phyloP scores from a whole-genome alignment of 164 flowering plant species.

The Vitis labrusca region DNA sequence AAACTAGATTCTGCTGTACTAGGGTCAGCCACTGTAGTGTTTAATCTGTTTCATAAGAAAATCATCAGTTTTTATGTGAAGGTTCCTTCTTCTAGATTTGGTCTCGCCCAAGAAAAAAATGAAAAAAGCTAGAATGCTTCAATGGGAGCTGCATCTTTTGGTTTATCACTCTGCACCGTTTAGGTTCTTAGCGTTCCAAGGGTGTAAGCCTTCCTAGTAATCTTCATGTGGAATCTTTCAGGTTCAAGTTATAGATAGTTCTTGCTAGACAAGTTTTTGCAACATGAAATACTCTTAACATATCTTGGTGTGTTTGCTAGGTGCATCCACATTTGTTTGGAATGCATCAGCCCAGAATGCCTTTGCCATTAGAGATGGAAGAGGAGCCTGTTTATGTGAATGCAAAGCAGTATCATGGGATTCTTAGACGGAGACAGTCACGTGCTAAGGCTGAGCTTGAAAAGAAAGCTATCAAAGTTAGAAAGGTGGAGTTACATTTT shows the following conservation, averaged over 20 bases:
- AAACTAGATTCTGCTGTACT: not conserved
- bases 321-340: conserved; percentile 42
- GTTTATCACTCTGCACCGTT: no score
- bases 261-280: not conserved
- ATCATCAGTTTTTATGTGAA: not conserved
- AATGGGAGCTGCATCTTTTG: no score
- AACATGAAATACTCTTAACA: not conserved
- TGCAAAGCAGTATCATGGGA: conserved; percentile 63
- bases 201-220: no score
- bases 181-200: no score
- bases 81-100: no score
- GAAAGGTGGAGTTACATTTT: conserved; percentile 38
- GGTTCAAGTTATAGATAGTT: not conserved
- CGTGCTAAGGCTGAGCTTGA: conserved; percentile 61
- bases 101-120: no score
- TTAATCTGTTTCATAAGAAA: not conserved
- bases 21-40: not conserved
- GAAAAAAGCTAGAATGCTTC: no score
- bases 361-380: conserved; percentile 49
- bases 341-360: conserved; percentile 46
- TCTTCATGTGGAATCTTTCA: no score
- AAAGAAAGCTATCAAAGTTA: conserved; percentile 42
- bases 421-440: conserved; percentile 47
- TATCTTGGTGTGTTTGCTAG: conserved; percentile 16
- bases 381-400: conserved; percentile 66